Evolutionary conservation across 1,284 basidiomycete genomes (phyloP).

Genomic region (Microbotryum silenes-acaulis): DNA sequence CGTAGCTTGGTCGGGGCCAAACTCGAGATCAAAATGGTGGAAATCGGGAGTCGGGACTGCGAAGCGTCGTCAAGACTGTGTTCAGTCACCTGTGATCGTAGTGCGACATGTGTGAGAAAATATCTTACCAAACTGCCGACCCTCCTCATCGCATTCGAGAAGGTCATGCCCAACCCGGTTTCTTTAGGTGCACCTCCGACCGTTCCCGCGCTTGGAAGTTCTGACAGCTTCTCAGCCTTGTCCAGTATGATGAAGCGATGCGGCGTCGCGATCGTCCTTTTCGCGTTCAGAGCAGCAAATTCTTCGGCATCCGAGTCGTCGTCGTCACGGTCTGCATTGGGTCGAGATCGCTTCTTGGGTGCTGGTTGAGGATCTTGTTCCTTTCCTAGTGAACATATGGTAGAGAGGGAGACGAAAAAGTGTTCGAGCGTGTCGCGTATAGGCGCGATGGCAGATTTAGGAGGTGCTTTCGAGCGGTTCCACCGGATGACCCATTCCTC

Average conservation of each 20-base stretch:
- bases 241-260: conserved; percentile 24
- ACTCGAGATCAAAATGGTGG: conserved; percentile 18
- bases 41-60: conserved; percentile 18
- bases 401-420: conserved; percentile 16
- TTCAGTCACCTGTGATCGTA: not conserved
- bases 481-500: conserved; percentile 17
- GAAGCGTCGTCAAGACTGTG: too few relatives aligned
- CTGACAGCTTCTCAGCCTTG: conserved; percentile 21
- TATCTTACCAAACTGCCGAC: conserved; percentile 16
- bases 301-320: not conserved
- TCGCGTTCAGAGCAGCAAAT: not conserved
- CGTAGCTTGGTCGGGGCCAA: conserved; percentile 19
- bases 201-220: conserved; percentile 12
- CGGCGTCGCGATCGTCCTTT: not conserved
- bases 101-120: not conserved
- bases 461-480: not conserved
- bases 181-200: conserved; percentile 21
- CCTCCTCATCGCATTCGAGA: conserved; percentile 20
- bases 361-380: not conserved
- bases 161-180: conserved; percentile 27
- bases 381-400: conserved; percentile 5
- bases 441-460: conserved; percentile 9
- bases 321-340: not conserved
- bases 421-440: conserved; percentile 28
- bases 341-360: not conserved